Base-by-base conservation (phyloP, 2,329 filamentous ascomycete species). In the Nemania sp. region DNA sequence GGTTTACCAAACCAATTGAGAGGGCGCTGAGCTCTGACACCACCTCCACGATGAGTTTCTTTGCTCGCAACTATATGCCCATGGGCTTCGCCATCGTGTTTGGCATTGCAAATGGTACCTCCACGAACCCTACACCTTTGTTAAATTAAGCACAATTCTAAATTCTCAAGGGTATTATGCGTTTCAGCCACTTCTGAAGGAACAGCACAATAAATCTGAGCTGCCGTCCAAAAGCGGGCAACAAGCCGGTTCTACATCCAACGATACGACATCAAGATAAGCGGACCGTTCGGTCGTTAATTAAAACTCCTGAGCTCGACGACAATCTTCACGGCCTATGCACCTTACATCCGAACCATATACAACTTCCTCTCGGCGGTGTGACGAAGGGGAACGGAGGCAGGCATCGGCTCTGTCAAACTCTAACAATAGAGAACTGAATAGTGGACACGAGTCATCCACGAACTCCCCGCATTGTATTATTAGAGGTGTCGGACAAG, bases 51-150 rank as follows among this genome's bases (percentile, higher is more conserved):
- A 72, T 71, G 69, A 68, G 69, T 59, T 64, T 65, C 45, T 68
- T 71, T 52, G 52, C 37, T 18, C 68, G 69, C 13, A 64, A 42
- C n/a, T 63, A 62, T n/a, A 15, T 71, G 40, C 69, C 70, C n/a
- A 40, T 72, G 7, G 61, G 68, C 37, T 42, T 75, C n/a, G 74
- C 74, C 6, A 54, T 74, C 18, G 59, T 68, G 7, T 68, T 70
- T 58, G 74, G 74, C 29, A 59, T 75, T 39, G 67, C 40, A n/a
- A 75, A 73, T 54, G 73, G 74, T 75, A 71, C 25, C 25, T 4
- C 25, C 25, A 29, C 18, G 63, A n/a, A 50, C 7, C 40, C 32
- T 52, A 49, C 49, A 39, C 35, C 3, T 15, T 39, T 17, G 18
- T 29, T 5, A 5, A 11, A 37, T 43, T 42, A 5, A 51, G 20